These are phyloP conservation scores for Solanum virginianum DNA, from an alignment of 257 asterid species.

Conservation along the genomic window DNA sequence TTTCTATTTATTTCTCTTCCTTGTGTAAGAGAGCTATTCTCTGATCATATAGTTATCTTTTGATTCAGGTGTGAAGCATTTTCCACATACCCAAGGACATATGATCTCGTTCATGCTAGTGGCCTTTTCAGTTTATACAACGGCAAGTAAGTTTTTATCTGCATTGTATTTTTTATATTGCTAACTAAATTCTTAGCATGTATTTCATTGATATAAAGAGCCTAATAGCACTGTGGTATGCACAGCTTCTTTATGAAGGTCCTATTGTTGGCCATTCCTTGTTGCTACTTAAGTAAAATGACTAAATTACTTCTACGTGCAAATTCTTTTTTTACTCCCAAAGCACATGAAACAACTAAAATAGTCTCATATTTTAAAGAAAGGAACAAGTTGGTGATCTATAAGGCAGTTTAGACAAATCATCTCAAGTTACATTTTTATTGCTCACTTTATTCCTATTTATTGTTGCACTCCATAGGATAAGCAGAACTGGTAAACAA, in stretches of 20 bases:
- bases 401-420: background rate
- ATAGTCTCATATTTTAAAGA: background rate
- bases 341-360: background rate
- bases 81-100: constrained; percentile 93
- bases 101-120: constrained; percentile 87
- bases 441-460: background rate
- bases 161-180: background rate
- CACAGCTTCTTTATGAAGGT: background rate
- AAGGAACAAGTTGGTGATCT: background rate
- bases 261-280: background rate
- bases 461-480: background rate
- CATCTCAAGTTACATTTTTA: background rate
- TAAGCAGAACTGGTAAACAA: background rate
- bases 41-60: background rate
- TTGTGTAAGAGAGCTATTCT: background rate
- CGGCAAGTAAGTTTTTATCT: constrained; percentile 50
- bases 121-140: constrained; percentile 83
- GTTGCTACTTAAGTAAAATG: background rate
- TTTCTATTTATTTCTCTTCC: background rate
- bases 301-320: background rate
- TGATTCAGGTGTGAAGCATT: constrained; percentile 79
- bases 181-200: background rate
- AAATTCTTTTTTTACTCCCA: background rate
- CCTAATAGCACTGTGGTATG: background rate
- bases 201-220: background rate